phyloP scores from a whole-genome alignment of 345 rosid genomes.

The Dimocarpus longan region DNA sequence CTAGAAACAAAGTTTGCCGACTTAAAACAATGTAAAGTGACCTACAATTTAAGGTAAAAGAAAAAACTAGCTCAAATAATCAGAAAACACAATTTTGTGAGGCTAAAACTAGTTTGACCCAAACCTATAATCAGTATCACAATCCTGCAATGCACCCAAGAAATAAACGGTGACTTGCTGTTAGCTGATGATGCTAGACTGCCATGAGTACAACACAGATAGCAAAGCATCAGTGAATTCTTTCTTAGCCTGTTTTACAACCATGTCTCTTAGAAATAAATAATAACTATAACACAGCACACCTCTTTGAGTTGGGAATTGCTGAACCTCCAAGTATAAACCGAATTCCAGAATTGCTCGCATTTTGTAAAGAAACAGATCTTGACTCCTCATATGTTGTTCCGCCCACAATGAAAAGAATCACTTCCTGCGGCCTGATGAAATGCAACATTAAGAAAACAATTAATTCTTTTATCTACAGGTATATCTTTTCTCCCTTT shows the following conservation, averaged over 20 bases:
- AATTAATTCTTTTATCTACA: neutral
- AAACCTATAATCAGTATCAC: neutral
- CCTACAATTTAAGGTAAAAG: neutral
- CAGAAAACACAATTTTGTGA: neutral
- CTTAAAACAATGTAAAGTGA: neutral
- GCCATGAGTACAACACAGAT: neutral
- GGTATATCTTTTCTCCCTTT: neutral
- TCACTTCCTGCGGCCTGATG: conserved; percentile 89
- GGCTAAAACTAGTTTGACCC: neutral
- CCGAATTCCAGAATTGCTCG: conserved; percentile 77
- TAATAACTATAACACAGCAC: conserved; percentile 10
- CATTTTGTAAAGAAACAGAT: conserved; percentile 76
- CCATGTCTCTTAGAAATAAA: neutral
- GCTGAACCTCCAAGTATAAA: conserved; percentile 85
- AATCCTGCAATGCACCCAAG: neutral
- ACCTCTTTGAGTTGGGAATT: conserved; percentile 89
- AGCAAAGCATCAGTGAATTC: neutral
- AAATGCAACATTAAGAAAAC: conserved; percentile 12
- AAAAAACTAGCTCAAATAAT: neutral
- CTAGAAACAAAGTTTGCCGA: neutral
- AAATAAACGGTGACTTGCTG: neutral
- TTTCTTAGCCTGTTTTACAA: conserved; percentile 7
- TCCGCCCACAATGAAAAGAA: conserved; percentile 92
- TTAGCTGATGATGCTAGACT: neutral
- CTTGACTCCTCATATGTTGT: conserved; percentile 97